A percentile compares a stretch with the other conserved stretches of the same genome.
phyloP scores from a whole-genome alignment of 148 eudicot genomes.

The Fallopia convolvulus region DNA sequence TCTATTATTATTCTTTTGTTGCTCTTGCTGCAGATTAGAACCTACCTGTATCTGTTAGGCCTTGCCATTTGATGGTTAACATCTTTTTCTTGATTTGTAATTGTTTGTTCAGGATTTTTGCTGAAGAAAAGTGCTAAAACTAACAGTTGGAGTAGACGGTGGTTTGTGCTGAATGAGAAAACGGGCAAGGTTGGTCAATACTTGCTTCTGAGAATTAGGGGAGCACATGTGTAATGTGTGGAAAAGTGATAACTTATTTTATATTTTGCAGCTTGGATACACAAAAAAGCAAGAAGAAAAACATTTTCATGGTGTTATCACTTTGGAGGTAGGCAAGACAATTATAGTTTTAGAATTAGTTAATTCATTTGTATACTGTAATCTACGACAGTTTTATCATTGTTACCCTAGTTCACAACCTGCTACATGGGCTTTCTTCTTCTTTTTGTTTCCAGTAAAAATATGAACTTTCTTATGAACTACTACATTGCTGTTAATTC shows the following conservation, averaged over 20 bases:
- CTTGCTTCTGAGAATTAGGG: not conserved
- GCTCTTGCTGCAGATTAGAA: not conserved
- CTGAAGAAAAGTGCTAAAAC: constrained; percentile 92
- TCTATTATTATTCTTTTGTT: not conserved
- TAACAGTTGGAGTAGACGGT: constrained; percentile 81
- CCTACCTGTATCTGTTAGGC: not conserved
- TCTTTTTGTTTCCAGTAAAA: too few species aligned
- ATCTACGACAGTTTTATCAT: not conserved
- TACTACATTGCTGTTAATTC: not conserved
- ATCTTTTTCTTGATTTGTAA: not conserved
- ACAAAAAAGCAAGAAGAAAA: constrained; percentile 95
- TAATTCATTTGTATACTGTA: not conserved
- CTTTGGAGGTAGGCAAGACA: constrained; percentile 64
- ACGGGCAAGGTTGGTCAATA: constrained; percentile 73
- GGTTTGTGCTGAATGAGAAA: constrained; percentile 95
- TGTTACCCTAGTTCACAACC: not conserved
- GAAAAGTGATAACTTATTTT: not conserved
- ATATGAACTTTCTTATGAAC: not conserved
- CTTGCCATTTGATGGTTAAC: not conserved
- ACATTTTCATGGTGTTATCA: constrained; percentile 90
- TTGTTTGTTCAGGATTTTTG: constrained; percentile 53
- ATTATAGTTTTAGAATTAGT: not conserved
- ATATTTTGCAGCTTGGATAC: constrained; percentile 81
- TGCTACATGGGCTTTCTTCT: not conserved
- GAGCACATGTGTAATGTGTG: too few species aligned